Evolutionary conservation across 2,329 filamentous ascomycete genomes (phyloP).

Genomic region (Claviceps spartinae): DNA sequence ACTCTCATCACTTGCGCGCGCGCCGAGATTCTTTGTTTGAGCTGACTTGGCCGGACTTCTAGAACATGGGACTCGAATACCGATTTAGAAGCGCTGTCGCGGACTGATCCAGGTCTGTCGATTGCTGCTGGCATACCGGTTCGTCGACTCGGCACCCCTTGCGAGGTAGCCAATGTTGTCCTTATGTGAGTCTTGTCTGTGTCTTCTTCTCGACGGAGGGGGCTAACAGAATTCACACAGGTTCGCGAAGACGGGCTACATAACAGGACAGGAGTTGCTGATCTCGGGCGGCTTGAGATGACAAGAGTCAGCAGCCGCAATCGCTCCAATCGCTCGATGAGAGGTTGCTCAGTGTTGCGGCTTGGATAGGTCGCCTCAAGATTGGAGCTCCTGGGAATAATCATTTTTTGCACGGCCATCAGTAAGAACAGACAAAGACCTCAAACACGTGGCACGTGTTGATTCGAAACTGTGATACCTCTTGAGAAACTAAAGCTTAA

Average conservation of each 20-base stretch:
- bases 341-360: not conserved
- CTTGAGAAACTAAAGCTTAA: not conserved
- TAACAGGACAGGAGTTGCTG: constrained; percentile 7
- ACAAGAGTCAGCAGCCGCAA: not conserved
- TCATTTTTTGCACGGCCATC: no score
- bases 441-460: no score
- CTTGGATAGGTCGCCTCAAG: not conserved
- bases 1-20: not conserved
- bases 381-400: no score
- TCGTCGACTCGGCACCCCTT: constrained; percentile 4
- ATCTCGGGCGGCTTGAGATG: constrained; percentile 4
- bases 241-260: constrained; percentile 6
- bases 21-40: no score
- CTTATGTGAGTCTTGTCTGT: constrained; percentile 1
- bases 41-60: not conserved
- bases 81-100: not conserved
- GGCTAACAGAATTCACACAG: not conserved
- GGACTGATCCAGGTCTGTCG: constrained; percentile 4
- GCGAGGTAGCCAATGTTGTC: constrained; percentile 7
- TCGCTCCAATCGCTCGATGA: not conserved
- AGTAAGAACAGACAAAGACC: no score
- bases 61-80: constrained; percentile 3
- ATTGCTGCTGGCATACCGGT: constrained; percentile 5
- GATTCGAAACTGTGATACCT: not conserved
- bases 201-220: no score